A percentile compares a stretch with the other conserved stretches of the same genome.
Conservation (phyloP, 805 yeast genomes). For the Ogataea methylovora region DNA sequence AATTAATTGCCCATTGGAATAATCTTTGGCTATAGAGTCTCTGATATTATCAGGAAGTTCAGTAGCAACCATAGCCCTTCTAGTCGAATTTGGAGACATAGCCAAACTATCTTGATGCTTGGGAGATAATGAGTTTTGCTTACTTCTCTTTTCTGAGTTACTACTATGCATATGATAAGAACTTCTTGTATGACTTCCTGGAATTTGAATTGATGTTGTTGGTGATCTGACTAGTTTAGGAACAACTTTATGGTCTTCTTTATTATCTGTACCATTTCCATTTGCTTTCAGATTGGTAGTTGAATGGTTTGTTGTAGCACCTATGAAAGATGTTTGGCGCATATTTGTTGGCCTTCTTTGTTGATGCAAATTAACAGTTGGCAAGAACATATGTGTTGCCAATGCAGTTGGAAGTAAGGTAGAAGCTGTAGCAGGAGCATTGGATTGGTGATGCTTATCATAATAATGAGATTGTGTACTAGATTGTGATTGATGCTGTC, state of each 20-base stretch:
- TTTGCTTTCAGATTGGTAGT: not conserved
- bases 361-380: constrained; percentile 31
- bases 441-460: constrained; percentile 35
- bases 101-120: constrained; percentile 1
- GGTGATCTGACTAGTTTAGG: constrained; percentile 12
- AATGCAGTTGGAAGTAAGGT: constrained; percentile 53
- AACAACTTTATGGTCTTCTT: not conserved
- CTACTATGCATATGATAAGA: too few species aligned
- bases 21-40: not conserved
- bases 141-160: not conserved
- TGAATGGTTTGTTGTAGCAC: not conserved
- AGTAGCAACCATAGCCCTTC: constrained; percentile 1
- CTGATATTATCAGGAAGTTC: constrained; percentile 1
- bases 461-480: constrained; percentile 15
- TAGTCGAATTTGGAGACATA: constrained; percentile 1
- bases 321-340: constrained; percentile 1
- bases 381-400: constrained; percentile 54
- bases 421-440: constrained; percentile 55
- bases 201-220: constrained; percentile 22
- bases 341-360: constrained; percentile 19
- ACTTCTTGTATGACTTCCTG: constrained; percentile 9
- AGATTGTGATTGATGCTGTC: not conserved
- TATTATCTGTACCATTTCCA: not conserved
- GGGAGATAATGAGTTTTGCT: not conserved
- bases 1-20: too few species aligned